Percentiles rank a stretch among this genome's conserved stretches.
These are phyloP conservation scores for Hura crepitans DNA, from an alignment of 441 rosid species.

Conservation along the genomic window DNA sequence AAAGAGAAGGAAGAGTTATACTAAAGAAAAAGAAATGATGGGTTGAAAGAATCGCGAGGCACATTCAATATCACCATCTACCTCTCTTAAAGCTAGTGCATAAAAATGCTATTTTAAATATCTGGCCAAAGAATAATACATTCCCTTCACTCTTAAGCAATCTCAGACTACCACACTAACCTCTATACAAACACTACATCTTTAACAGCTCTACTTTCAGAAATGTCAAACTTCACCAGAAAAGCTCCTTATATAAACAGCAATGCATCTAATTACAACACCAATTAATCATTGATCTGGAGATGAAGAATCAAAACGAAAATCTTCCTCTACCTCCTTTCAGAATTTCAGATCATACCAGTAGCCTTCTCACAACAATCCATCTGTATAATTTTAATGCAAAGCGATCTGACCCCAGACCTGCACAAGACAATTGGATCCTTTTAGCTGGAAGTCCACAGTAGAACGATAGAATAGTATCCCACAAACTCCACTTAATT, in stretches of 20 bases:
- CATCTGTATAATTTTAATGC: neutral
- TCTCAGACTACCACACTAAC: slow-evolving; percentile 19
- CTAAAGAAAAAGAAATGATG: no score
- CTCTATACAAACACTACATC: slow-evolving; percentile 7
- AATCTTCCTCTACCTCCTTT: neutral
- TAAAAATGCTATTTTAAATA: no score
- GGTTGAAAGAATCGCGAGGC: no score
- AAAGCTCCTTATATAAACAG: slow-evolving; percentile 4
- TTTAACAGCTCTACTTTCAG: slow-evolving; percentile 14
- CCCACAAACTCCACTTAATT: neutral
- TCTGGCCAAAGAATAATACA: slow-evolving; percentile 26
- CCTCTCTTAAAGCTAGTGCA: no score
- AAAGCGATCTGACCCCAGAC: neutral
- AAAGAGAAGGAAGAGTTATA: no score
- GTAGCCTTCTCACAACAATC: neutral
- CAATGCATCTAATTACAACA: slow-evolving; percentile 32
- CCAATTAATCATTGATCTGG: slow-evolving; percentile 4
- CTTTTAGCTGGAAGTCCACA: neutral
- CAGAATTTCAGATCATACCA: neutral
- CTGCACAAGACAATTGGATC: slow-evolving; percentile 18
- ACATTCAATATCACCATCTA: no score
- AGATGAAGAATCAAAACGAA: neutral
- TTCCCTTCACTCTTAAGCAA: slow-evolving; percentile 19
- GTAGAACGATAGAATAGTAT: neutral
- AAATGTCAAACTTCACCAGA: slow-evolving; percentile 7